A percentile compares a stretch with the other conserved stretches of the same genome.
These are phyloP conservation scores for Chlorella sp. DNA, from an alignment of 139 green algal species.

Conservation along the genomic window DNA sequence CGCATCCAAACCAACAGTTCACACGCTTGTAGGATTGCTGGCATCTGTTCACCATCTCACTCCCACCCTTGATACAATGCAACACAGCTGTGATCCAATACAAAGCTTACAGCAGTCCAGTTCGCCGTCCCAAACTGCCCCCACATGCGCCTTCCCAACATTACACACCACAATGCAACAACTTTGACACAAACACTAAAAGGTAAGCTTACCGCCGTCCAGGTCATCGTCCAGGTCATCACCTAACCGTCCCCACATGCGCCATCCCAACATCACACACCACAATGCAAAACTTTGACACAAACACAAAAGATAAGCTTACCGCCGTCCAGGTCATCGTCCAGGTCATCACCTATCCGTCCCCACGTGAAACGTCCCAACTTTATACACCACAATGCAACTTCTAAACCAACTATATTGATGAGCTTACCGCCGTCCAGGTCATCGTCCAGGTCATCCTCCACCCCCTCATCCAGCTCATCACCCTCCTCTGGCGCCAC, in stretches of 20 bases:
- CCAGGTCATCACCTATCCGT: background rate
- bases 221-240: too few species aligned
- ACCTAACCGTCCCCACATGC: background rate
- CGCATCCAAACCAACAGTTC: too few species aligned
- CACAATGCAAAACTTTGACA: background rate
- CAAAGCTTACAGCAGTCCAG: too few species aligned
- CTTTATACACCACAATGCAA: background rate
- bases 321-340: too few species aligned
- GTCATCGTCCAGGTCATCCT: background rate
- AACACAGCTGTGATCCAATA: too few species aligned
- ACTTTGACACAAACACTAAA: background rate
- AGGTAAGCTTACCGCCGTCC: too few species aligned
- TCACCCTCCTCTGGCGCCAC: slow-evolving; percentile 8
- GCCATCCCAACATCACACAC: background rate
- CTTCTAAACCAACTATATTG: background rate
- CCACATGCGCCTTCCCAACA: background rate
- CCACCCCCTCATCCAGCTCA: background rate
- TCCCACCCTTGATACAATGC: too few species aligned
- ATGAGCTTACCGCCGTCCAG: background rate
- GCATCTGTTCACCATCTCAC: too few species aligned
- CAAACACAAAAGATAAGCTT: background rate
- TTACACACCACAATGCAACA: background rate
- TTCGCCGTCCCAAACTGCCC: too few species aligned
- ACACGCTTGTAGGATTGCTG: too few species aligned
- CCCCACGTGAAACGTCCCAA: too few species aligned